phyloP scores from a whole-genome alignment of 352 stramenopile genomes.

The Thalassiosira livingstoniorum region DNA sequence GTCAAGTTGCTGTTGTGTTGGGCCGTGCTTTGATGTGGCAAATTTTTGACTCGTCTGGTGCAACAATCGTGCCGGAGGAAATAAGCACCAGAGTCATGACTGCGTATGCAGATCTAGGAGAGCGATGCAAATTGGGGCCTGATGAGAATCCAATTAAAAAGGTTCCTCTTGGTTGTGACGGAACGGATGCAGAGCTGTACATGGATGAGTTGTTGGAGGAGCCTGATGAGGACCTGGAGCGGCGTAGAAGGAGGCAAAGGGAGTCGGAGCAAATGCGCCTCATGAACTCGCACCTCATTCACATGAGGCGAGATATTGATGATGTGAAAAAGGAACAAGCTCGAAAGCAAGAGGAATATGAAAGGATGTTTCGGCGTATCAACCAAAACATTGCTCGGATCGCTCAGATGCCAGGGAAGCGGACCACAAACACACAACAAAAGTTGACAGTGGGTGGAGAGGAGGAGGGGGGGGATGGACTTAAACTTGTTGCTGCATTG shows the following conservation, averaged over 20 bases:
- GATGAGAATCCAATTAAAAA: constrained; percentile 13
- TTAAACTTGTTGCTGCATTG: constrained; percentile 20
- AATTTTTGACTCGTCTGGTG: constrained; percentile 23
- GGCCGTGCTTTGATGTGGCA: constrained; percentile 41
- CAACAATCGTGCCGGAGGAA: too few relatives aligned
- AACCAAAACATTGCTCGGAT: constrained; percentile 20
- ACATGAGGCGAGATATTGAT: constrained; percentile 10
- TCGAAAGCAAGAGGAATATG: neutral
- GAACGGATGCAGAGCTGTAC: constrained; percentile 17
- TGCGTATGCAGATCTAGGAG: too few relatives aligned
- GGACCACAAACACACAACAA: too few relatives aligned
- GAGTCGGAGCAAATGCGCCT: constrained; percentile 29
- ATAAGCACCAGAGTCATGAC: too few relatives aligned
- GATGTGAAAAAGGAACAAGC: constrained; percentile 11
- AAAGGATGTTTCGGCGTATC: neutral
- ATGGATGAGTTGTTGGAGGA: constrained; percentile 36
- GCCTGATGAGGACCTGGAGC: too few relatives aligned
- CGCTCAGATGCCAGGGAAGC: constrained; percentile 3
- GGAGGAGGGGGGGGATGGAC: neutral
- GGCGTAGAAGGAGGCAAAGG: constrained; percentile 4
- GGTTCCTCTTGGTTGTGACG: constrained; percentile 4
- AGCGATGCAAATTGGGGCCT: too few relatives aligned
- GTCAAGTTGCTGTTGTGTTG: constrained; percentile 36
- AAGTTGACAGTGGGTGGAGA: too few relatives aligned
- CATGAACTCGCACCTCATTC: constrained; percentile 34